Base-by-base conservation (phyloP, 2,329 filamentous ascomycete species). In the Penicillium palitans region DNA sequence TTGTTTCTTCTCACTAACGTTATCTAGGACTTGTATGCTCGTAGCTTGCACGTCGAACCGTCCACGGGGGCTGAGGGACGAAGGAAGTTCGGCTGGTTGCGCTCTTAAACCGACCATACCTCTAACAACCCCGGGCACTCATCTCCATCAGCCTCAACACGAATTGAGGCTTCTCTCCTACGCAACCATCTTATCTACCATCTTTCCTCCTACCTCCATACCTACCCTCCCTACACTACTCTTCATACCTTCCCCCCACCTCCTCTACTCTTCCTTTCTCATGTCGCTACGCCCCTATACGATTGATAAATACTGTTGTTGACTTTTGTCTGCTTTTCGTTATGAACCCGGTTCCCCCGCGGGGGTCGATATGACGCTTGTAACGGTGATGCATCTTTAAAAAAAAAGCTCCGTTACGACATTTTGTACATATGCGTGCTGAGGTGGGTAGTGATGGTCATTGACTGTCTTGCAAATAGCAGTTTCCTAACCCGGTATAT, bases 21-120 rank as follows among this genome's bases (percentile, higher is more conserved):
- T 31, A 1, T 1, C 33, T 61, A 87, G 84, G 83, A 84, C 58
- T 76, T 87, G 37, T 86, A 84, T 70, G 80, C 83, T 46, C 82
- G 84, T 61, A 87, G 84, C 67, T 76, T 82, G 56, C 79, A 82
- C 55, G 74, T 85, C 52, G 81, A 82, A 68, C 80, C 80, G 29
- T 77, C 81, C 35, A 69, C 67, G 37, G 71, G 71, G 57, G 69
- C 72, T 29, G 73, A 75, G 58, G 67, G 64, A 47, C 72, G 73
- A 41, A 79, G 72, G 65, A 79, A 76, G 65, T 79, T 79, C 61
- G 75, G 73, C 60, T 79, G 76, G 75, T 65, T 77, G 61, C 72
- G 76, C 54, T 67, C 70, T 41, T 76, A 68, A 68, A n/a, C 29
- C 40, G 9, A 2, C 29, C 29, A 45, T 13, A 5, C 21, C 33